These are phyloP conservation scores for Cordyceps tenuipes DNA, from an alignment of 2,329 filamentous ascomycete species.

Conservation along the genomic window DNA sequence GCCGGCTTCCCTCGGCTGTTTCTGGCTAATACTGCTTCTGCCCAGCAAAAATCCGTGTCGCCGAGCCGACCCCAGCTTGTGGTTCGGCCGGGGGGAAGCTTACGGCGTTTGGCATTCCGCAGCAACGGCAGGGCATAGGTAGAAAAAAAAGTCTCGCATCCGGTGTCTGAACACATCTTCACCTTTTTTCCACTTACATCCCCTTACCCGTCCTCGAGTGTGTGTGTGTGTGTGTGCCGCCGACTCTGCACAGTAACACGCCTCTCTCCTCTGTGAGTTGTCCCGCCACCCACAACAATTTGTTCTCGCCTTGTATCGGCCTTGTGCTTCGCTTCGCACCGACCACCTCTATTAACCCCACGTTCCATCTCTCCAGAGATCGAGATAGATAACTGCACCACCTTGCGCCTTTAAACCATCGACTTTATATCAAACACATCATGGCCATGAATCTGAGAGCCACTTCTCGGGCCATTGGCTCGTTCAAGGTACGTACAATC, in stretches of 20 bases:
- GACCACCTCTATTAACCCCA: slow-evolving; percentile 10
- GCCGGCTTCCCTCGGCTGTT: slow-evolving; percentile 13
- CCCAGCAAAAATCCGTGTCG: slow-evolving; percentile 10
- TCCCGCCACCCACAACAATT: background rate
- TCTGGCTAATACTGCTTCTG: slow-evolving; percentile 4
- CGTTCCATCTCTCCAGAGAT: slow-evolving; percentile 6
- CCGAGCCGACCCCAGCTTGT: slow-evolving; percentile 8
- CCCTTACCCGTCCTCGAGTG: background rate
- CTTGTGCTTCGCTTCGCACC: slow-evolving; percentile 1
- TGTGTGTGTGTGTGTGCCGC: background rate
- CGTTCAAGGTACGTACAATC: slow-evolving; percentile 49
- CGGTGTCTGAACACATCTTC: background rate
- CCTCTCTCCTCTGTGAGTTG: slow-evolving; percentile 1
- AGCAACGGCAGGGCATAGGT: background rate
- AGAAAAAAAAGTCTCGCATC: slow-evolving; percentile 9
- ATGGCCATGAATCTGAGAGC: slow-evolving; percentile 60
- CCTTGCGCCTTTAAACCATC: background rate
- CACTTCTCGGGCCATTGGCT: slow-evolving; percentile 54
- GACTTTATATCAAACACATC: slow-evolving; percentile 15
- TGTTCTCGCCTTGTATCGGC: background rate
- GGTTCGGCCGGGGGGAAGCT: background rate
- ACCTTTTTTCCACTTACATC: background rate
- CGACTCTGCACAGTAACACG: background rate
- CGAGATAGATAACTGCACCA: slow-evolving; percentile 6
- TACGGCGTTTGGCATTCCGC: background rate